These are phyloP conservation scores for Rosa rugosa DNA, from an alignment of 306 rosid species.

Conservation along the genomic window DNA sequence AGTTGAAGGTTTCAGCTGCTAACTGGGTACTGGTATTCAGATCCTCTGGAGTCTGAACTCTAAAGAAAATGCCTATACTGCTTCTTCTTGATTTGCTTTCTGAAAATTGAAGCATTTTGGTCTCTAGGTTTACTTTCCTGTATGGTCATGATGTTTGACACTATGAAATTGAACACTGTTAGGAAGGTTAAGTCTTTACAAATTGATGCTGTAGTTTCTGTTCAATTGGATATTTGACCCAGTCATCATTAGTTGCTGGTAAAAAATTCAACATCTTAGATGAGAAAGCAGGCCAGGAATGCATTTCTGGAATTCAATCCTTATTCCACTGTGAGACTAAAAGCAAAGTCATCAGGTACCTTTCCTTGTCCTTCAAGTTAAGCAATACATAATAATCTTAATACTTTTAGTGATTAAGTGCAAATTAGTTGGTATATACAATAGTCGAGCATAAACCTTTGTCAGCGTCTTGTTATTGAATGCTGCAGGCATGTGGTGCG, in stretches of 20 bases:
- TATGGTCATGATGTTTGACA: neutral
- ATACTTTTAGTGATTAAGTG: neutral
- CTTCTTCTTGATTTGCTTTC: neutral
- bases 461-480: neutral
- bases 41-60: too few species aligned
- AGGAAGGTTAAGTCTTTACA: neutral
- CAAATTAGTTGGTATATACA: neutral
- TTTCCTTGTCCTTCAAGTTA: neutral
- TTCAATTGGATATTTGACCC: neutral
- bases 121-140: neutral
- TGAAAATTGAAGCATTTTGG: neutral
- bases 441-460: neutral
- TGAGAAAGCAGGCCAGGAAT: neutral
- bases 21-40: conserved; percentile 38
- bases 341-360: conserved; percentile 35
- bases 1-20: conserved; percentile 66
- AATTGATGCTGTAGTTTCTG: neutral
- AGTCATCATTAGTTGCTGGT: neutral
- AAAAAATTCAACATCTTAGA: neutral
- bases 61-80: neutral
- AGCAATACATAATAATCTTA: neutral
- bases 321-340: neutral
- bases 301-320: neutral
- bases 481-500: neutral
- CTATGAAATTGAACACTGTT: neutral